A percentile compares a stretch with the other conserved stretches of the same genome.
Evolutionary conservation across 2,329 filamentous ascomycete species (phyloP).

Genomic region (Penicillium frequentans): DNA sequence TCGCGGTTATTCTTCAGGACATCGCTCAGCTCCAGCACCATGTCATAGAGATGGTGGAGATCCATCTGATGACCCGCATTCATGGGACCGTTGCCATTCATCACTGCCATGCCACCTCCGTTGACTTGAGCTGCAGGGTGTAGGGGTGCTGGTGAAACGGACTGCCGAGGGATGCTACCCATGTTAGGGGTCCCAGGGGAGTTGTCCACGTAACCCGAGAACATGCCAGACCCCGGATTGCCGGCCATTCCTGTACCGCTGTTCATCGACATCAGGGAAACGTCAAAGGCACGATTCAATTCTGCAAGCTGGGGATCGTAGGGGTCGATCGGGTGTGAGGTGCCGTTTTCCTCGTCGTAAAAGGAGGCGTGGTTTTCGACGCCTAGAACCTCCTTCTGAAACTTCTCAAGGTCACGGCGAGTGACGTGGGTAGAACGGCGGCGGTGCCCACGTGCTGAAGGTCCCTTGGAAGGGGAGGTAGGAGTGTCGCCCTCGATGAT

Average conservation of each 20-base stretch:
- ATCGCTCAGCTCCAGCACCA: conserved; percentile 51
- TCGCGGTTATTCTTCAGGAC: conserved; percentile 52
- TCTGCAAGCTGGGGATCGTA: conserved; percentile 34
- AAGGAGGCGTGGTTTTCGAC: conserved; percentile 30
- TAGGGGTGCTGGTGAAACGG: conserved; percentile 34
- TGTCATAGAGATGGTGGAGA: conserved; percentile 51
- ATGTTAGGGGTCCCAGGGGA: conserved; percentile 31
- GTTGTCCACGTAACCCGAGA: conserved; percentile 35
- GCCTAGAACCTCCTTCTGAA: conserved; percentile 37
- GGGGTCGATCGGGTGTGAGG: conserved; percentile 19
- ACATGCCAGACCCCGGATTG: conserved; percentile 31
- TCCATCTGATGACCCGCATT: conserved; percentile 55
- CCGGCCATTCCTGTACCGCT: conserved; percentile 29
- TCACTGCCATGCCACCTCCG: conserved; percentile 37
- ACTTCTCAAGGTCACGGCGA: conserved; percentile 39
- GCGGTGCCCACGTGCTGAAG: conserved; percentile 39
- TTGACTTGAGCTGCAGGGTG: conserved; percentile 35
- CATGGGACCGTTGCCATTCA: conserved; percentile 42
- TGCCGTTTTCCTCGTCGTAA: conserved; percentile 31
- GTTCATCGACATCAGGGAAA: conserved; percentile 38
- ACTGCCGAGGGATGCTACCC: conserved; percentile 33
- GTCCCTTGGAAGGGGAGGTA: conserved; percentile 34
- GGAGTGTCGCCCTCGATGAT: conserved; percentile 32
- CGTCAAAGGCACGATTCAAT: conserved; percentile 37
- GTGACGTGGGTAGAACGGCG: conserved; percentile 45